Evolutionary conservation across 495 filamentous ascomycete genomes (phyloP).

Genomic region (Podospora australis): DNA sequence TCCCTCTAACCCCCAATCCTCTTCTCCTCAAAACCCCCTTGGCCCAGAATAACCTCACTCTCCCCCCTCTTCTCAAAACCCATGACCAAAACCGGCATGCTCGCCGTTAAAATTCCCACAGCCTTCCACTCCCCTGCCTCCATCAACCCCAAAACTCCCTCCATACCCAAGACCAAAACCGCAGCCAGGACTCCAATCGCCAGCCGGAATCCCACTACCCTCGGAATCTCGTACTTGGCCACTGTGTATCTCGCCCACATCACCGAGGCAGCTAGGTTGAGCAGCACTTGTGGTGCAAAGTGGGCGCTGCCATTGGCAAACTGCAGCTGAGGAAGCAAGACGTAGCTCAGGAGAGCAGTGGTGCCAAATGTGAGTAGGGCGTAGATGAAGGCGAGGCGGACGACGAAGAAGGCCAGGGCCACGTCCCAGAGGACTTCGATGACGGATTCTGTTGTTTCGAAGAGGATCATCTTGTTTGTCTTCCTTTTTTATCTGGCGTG

Average conservation of each 20-base stretch:
- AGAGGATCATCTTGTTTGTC: constrained; percentile 10
- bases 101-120: background rate
- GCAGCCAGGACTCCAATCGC: constrained; percentile 16
- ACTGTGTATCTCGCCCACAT: constrained; percentile 13
- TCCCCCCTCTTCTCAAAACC: constrained; percentile 2
- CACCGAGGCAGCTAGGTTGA: constrained; percentile 7
- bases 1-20: background rate
- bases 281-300: background rate
- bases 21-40: constrained; percentile 5
- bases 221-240: constrained; percentile 20
- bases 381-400: constrained; percentile 24
- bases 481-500: constrained; percentile 3
- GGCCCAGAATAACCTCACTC: too few species aligned
- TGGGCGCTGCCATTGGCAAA: background rate
- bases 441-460: constrained; percentile 24
- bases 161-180: constrained; percentile 5
- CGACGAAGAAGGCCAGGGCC: constrained; percentile 26
- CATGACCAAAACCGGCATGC: background rate
- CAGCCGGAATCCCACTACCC: constrained; percentile 15
- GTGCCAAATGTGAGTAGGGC: constrained; percentile 13
- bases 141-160: background rate
- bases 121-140: background rate
- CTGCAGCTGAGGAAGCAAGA: constrained; percentile 5
- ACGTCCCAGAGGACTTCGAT: constrained; percentile 33
- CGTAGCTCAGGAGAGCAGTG: constrained; percentile 1